A percentile compares a stretch with the other conserved stretches of the same genome.
Conservation (phyloP, 192 early-diverging fungal species). For the Gigaspora rosea region DNA sequence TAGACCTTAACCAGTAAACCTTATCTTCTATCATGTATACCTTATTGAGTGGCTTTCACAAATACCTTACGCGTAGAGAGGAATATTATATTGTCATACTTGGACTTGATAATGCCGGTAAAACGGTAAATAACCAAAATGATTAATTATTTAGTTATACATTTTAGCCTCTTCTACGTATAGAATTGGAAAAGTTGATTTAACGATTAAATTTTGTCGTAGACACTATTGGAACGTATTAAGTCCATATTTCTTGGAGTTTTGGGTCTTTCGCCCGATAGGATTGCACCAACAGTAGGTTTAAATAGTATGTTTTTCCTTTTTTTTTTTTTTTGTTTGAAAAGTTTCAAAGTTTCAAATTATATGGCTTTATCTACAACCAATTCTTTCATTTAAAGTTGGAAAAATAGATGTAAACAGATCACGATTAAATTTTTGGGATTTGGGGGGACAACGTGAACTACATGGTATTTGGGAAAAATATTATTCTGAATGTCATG, state of each 20-base stretch:
- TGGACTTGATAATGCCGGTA: conserved; percentile 96
- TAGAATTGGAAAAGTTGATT: not conserved
- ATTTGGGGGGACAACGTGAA: conserved; percentile 90
- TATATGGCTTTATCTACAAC: not conserved
- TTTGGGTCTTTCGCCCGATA: conserved; percentile 78
- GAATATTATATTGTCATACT: conserved; percentile 96
- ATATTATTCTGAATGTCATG: conserved; percentile 93
- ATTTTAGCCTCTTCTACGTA: conserved; percentile 2
- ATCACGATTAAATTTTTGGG: conserved; percentile 88
- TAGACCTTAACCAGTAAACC: too few species aligned
- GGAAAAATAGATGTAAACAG: conserved; percentile 73
- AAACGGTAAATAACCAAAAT: conserved; percentile 65
- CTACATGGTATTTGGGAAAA: conserved; percentile 90
- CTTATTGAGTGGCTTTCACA: conserved; percentile 86
- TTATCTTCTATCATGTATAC: conserved; percentile 74
- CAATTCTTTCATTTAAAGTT: conserved; percentile 42
- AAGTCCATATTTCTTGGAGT: conserved; percentile 78
- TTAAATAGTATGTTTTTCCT: conserved; percentile 72
- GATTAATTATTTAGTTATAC: conserved; percentile 6
- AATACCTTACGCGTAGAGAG: conserved; percentile 84
- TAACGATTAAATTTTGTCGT: not conserved
- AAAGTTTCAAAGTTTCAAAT: not conserved
- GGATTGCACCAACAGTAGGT: conserved; percentile 92
- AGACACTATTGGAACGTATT: conserved; percentile 92
- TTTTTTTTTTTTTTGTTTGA: conserved; percentile 8